phyloP scores from a whole-genome alignment of 2,329 filamentous ascomycete species.

The Fusarium bactridioides region DNA sequence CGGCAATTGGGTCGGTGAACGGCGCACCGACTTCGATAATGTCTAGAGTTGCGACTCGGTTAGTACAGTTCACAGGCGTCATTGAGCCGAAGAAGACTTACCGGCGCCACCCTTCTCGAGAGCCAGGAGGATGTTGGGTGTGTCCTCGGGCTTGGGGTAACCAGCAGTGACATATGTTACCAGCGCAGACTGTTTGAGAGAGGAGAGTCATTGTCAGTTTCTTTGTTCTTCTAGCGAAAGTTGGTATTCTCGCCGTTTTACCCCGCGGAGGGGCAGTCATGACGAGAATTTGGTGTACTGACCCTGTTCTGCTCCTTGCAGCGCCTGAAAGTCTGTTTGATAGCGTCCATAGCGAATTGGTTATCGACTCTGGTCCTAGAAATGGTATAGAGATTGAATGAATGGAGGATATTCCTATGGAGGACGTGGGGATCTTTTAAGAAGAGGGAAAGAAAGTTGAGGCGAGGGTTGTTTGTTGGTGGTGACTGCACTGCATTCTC shows the following conservation, averaged over 20 bases:
- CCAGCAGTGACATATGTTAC: constrained; percentile 97
- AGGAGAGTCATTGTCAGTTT: constrained; percentile 30
- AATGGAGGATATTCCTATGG: not conserved
- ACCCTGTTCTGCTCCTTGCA: constrained; percentile 68
- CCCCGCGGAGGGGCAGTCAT: constrained; percentile 43
- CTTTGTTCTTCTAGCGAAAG: not conserved
- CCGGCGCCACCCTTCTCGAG: constrained; percentile 94
- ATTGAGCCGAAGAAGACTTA: constrained; percentile 52
- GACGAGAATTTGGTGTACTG: constrained; percentile 41
- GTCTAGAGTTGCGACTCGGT: constrained; percentile 56
- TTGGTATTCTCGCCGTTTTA: constrained; percentile 13
- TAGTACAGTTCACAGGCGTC: constrained; percentile 10
- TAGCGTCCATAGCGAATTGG: constrained; percentile 58
- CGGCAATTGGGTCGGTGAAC: constrained; percentile 97
- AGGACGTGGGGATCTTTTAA: constrained; percentile 24
- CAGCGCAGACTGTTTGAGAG: constrained; percentile 71
- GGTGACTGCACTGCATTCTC: constrained; percentile 24
- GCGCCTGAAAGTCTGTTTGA: constrained; percentile 66
- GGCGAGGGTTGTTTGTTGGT: constrained; percentile 12
- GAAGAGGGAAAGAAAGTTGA: not conserved
- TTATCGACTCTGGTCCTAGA: constrained; percentile 7
- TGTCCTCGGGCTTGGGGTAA: constrained; percentile 83
- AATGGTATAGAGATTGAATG: constrained; percentile 1
- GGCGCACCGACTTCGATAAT: constrained; percentile 95
- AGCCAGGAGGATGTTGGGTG: constrained; percentile 82